Base-by-base conservation (phyloP, 2,329 filamentous ascomycete genomes). In the Hypoxylon sp. region DNA sequence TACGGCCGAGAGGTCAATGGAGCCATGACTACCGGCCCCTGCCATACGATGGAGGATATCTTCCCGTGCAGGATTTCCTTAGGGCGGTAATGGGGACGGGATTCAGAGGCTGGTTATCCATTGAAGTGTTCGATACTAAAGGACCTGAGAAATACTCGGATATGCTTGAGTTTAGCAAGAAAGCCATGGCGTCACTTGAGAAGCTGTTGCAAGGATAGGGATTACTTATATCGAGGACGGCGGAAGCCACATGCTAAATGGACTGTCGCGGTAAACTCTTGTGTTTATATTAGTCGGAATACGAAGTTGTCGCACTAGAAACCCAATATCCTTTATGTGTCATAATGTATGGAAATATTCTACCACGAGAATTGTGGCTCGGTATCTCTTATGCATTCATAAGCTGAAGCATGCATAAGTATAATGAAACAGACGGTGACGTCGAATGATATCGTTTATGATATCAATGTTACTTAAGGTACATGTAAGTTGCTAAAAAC, bases 1-100 rank as follows among this genome's bases (percentile, higher is more conserved):
- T 90, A 47, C 79, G 89, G 31, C 88, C 91, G 0, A 82, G 90
- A 35, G 90, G 86, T 0, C 81, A 86, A 33, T 94, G 92, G 92
- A 94, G 91, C 73, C 88, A 91, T 78, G 88, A 90, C 69, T 91
- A 87, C 68, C 81, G 92, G 22, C 91, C 92, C 0, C 78, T 93
- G 64, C 91, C 91, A 0, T 93, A 88, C 71, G 85, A 90, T 63
- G 90, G 90, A 0, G 92, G 92, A 0, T 94, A 93, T 75, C 78
- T 94, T 37, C 92, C 91, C 0, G 86, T 93, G 24, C 83, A 85
- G 10, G 87, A 89, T 52, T 88, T 94, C 59, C 80, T 90, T 0
- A 84, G 82, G 66, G 91, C 91, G 2, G 90, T 94, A 1, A 76
- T 93, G 26, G 81, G 81, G 62, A 94, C 91, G 0, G 91, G 92